Percentiles rank a stretch among this genome's conserved stretches.
These are phyloP conservation scores for Claviceps paspali DNA, from an alignment of 2,329 filamentous ascomycete species.

Conservation along the genomic window DNA sequence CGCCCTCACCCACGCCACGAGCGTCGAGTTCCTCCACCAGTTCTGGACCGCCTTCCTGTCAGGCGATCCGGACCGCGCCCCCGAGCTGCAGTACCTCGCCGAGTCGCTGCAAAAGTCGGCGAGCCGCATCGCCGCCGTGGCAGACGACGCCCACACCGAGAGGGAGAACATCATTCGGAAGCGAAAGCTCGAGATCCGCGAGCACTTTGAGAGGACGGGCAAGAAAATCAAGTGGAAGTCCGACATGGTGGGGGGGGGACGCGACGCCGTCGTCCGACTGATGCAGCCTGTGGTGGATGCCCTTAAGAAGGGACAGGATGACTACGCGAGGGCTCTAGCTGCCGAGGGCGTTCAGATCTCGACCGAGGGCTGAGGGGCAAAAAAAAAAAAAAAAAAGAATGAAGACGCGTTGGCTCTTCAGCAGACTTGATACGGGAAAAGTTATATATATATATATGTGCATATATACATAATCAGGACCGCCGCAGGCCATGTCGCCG, in stretches of 20 bases:
- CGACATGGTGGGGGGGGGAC: constrained; percentile 57
- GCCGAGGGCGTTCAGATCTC: constrained; percentile 40
- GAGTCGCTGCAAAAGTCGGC: constrained; percentile 68
- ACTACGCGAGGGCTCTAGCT: constrained; percentile 56
- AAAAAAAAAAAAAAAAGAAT: no score
- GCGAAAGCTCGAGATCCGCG: constrained; percentile 54
- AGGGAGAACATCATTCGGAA: constrained; percentile 50
- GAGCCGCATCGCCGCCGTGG: constrained; percentile 67
- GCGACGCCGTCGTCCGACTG: constrained; percentile 58
- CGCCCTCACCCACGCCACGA: constrained; percentile 70
- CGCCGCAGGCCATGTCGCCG: no score
- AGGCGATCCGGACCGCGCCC: constrained; percentile 65
- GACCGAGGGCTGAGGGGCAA: constrained; percentile 24
- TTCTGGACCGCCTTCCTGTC: constrained; percentile 92
- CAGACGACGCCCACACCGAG: constrained; percentile 62
- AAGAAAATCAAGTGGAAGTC: constrained; percentile 58
- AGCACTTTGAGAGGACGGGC: constrained; percentile 55
- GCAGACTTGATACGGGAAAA: no score
- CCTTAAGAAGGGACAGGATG: constrained; percentile 51
- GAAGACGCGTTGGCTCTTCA: no score
- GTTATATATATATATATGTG: not conserved
- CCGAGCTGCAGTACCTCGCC: constrained; percentile 66
- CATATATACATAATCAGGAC: not conserved
- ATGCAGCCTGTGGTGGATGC: constrained; percentile 60
- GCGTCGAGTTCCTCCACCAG: constrained; percentile 89